Evolutionary conservation across 768 basidiomycete genomes (phyloP).

Genomic region (Gloeostereum incarnatum): DNA sequence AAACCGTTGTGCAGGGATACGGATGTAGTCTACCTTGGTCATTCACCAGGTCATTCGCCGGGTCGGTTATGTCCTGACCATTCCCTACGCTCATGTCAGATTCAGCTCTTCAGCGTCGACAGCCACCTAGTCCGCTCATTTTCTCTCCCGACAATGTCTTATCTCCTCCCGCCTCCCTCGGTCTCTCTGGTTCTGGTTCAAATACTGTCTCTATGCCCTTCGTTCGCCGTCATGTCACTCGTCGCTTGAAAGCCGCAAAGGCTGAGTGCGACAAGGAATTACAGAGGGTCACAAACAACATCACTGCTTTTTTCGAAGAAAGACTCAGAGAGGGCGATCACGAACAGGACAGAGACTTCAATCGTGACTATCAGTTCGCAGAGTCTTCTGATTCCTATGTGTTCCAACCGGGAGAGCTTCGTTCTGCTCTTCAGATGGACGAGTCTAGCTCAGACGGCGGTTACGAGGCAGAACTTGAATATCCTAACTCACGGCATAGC

Average conservation of each 20-base stretch:
- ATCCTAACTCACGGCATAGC: slow-evolving; percentile 43
- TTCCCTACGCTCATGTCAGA: too few species aligned
- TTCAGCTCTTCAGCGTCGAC: slow-evolving; percentile 47
- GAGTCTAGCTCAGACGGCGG: slow-evolving; percentile 77
- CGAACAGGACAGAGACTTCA: slow-evolving; percentile 49
- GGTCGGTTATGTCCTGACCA: too few species aligned
- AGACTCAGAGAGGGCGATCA: slow-evolving; percentile 71
- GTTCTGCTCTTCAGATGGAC: slow-evolving; percentile 50
- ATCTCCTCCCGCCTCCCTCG: slow-evolving; percentile 38
- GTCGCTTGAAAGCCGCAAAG: slow-evolving; percentile 90
- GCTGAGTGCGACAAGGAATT: slow-evolving; percentile 96
- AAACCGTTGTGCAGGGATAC: too few species aligned
- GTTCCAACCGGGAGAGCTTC: slow-evolving; percentile 47
- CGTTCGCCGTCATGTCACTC: slow-evolving; percentile 86
- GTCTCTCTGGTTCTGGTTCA: slow-evolving; percentile 38
- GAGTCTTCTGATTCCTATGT: slow-evolving; percentile 53
- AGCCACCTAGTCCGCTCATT: slow-evolving; percentile 74
- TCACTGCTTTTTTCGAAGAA: slow-evolving; percentile 93
- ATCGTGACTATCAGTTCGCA: slow-evolving; percentile 49
- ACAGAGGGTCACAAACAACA: slow-evolving; percentile 85
- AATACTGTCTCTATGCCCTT: slow-evolving; percentile 89
- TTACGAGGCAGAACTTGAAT: slow-evolving; percentile 71
- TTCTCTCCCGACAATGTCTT: slow-evolving; percentile 61
- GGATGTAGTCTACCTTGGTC: too few species aligned
- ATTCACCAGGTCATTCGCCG: too few species aligned